These are phyloP conservation scores for Cyberlindnera maritima DNA, from an alignment of 805 yeast genomes.

Conservation along the genomic window DNA sequence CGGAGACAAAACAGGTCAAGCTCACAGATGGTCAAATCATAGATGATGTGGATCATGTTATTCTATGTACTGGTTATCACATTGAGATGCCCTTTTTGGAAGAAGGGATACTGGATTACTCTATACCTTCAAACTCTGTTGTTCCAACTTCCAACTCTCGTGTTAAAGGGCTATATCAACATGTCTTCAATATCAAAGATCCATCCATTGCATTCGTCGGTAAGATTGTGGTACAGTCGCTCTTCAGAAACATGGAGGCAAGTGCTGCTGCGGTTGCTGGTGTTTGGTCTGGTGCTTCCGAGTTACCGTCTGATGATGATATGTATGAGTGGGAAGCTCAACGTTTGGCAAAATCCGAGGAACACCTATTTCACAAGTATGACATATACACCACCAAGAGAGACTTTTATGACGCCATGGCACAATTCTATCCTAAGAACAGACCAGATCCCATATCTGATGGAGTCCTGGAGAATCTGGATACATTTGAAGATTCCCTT, in stretches of 20 bases:
- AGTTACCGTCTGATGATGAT: conserved; percentile 39
- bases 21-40: conserved; percentile 35
- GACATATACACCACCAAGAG: conserved; percentile 28
- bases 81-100: conserved; percentile 37
- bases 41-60: conserved; percentile 35
- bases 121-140: conserved; percentile 23
- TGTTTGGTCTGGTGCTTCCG: conserved; percentile 44
- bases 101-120: conserved; percentile 22
- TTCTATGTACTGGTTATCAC: conserved; percentile 46
- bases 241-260: conserved; percentile 49
- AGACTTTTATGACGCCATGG: conserved; percentile 30
- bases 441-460: conserved; percentile 33
- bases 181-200: conserved; percentile 43
- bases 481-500: conserved; percentile 15
- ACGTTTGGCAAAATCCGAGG: conserved; percentile 25
- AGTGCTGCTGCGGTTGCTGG: conserved; percentile 56
- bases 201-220: conserved; percentile 47
- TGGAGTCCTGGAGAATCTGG: conserved; percentile 16
- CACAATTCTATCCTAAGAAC: conserved; percentile 27
- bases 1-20: conserved; percentile 28
- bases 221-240: conserved; percentile 36
- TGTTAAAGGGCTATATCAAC: conserved; percentile 42
- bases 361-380: conserved; percentile 35
- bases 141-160: conserved; percentile 30
- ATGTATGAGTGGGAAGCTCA: conserved; percentile 36